Base-by-base conservation (phyloP, 495 filamentous ascomycete genomes). In the Penicillium verhagenii region DNA sequence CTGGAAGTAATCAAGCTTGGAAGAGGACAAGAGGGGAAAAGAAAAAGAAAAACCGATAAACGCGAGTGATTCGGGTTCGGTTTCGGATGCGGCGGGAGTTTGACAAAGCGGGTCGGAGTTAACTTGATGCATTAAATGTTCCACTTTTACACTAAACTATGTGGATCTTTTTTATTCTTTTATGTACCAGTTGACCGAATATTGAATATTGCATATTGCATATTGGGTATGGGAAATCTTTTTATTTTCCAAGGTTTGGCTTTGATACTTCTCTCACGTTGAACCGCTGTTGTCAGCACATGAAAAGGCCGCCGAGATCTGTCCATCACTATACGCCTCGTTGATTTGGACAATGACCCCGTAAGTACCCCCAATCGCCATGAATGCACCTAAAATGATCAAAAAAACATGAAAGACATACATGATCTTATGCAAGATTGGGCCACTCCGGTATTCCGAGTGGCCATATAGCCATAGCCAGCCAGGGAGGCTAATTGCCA, bases 401-500 rank as follows among this genome's bases (percentile, higher is more conserved):
- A 74, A 47, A 6, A 66, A 53, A 13, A 67, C 56, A 61, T 73
- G 70, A 6, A 66, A 21, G 7, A 26, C 56, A 50, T 65, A 68
- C 13, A 69, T 39, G 1, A 54, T 13, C 18, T 52, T 46, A 4
- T 39, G 52, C 1, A 60, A 14, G 5, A 56, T 1, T 44, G 37
- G 59, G 0, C 70, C 72, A 4, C 44, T 68, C 55, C 65, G 57
- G 51, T 74, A 77, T 28, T 71, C 52, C 0, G 53, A 52, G 51
- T 77, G 71, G 43, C 72, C 72, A 59, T 77, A 68, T 23, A 80
- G 23, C 78, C 77, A 81, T n/a, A 80, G 50, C 62, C 66, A 72
- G 0, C 71, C 74, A 0, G 75, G 78, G 37, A 80, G 62, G 18
- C 54, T 60, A 23, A 79, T 72, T 2, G 70, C 68, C 58, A 76